A percentile compares a stretch with the other conserved stretches of the same genome.
These are phyloP conservation scores for Crithidia mellificae DNA, from an alignment of 208 protist species.

Conservation along the genomic window DNA sequence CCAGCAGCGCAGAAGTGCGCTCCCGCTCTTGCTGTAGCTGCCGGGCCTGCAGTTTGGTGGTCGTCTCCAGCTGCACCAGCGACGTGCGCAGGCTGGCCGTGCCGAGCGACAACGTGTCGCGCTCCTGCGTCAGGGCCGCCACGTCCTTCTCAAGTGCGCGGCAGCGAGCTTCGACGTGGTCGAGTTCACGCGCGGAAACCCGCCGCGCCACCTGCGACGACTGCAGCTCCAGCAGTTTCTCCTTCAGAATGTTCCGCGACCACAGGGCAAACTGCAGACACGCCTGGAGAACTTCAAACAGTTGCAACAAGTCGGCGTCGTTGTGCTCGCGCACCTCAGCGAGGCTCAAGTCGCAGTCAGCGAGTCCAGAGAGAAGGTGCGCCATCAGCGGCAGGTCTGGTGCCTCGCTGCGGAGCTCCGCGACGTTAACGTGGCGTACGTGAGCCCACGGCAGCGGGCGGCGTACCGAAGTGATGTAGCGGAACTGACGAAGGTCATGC, in stretches of 20 bases:
- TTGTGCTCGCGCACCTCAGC: slow-evolving; percentile 37
- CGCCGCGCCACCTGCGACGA: slow-evolving; percentile 35
- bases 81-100: slow-evolving; percentile 43
- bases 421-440: slow-evolving; percentile 56
- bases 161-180: slow-evolving; percentile 47
- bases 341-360: slow-evolving; percentile 37
- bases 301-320: slow-evolving; percentile 67
- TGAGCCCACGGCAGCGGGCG: slow-evolving; percentile 56
- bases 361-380: slow-evolving; percentile 54
- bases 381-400: slow-evolving; percentile 76
- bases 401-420: slow-evolving; percentile 40
- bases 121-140: slow-evolving; percentile 40
- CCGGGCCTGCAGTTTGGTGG: slow-evolving; percentile 47
- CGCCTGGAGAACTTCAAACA: slow-evolving; percentile 62
- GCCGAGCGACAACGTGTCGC: slow-evolving; percentile 49
- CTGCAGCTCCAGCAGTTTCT: slow-evolving; percentile 59
- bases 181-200: slow-evolving; percentile 53
- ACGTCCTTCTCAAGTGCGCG: slow-evolving; percentile 30
- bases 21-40: slow-evolving; percentile 55
- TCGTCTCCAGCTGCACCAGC: slow-evolving; percentile 47
- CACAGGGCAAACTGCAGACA: slow-evolving; percentile 80
- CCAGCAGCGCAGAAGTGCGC: slow-evolving; percentile 36
- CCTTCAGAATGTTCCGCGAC: slow-evolving; percentile 81
- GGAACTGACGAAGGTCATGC: slow-evolving; percentile 58
- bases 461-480: slow-evolving; percentile 28